These are phyloP conservation scores for Erodium texanum DNA, from an alignment of 441 rosid species.

Conservation along the genomic window DNA sequence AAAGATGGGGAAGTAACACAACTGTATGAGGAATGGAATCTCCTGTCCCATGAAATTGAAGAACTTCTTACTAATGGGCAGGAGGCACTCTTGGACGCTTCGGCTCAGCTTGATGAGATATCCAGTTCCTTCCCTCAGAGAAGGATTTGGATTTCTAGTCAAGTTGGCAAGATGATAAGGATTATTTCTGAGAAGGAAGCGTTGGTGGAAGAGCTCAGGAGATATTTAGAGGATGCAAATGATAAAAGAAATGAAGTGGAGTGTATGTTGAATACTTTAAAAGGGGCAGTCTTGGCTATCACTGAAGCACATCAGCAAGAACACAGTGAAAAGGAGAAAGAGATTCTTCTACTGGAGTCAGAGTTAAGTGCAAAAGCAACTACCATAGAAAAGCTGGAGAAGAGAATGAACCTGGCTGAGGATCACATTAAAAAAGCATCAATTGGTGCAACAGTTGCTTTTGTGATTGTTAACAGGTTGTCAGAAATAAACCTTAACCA, in stretches of 20 bases:
- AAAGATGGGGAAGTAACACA: conserved; percentile 32
- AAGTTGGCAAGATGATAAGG: conserved; percentile 61
- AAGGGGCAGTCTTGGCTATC: conserved; percentile 76
- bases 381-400: conserved; percentile 41
- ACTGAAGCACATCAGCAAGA: conserved; percentile 90
- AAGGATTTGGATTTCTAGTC: conserved; percentile 89
- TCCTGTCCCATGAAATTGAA: conserved; percentile 63
- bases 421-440: conserved; percentile 42
- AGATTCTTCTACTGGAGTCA: conserved; percentile 47
- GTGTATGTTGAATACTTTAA: conserved; percentile 75
- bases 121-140: conserved; percentile 62
- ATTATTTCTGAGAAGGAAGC: conserved; percentile 63
- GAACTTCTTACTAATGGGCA: conserved; percentile 67
- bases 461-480: conserved; percentile 61
- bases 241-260: conserved; percentile 63
- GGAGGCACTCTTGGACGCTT: conserved; percentile 60
- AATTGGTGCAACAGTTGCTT: conserved; percentile 70
- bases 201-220: conserved; percentile 71
- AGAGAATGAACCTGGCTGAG: conserved; percentile 50
- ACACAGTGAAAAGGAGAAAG: conserved; percentile 62
- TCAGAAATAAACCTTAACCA: conserved; percentile 45
- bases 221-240: conserved; percentile 78
- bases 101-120: conserved; percentile 63
- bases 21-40: conserved; percentile 68
- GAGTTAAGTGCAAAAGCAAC: conserved; percentile 42